Conservation (phyloP, 768 basidiomycete genomes). For the Lepiota venenata region DNA sequence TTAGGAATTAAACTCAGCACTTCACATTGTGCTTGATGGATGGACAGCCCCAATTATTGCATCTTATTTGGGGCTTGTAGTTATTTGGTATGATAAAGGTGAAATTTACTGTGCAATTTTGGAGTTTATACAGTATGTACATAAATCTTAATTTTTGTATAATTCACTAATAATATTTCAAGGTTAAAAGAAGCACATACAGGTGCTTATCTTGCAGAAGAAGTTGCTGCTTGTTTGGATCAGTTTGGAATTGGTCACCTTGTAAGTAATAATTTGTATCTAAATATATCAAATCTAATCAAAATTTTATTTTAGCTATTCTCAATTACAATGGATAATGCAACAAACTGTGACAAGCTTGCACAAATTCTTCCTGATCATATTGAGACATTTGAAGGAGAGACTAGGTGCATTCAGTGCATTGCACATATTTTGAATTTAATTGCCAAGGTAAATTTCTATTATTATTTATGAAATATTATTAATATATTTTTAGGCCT, state of each 20-base stretch:
- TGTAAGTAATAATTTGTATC: too few relatives aligned
- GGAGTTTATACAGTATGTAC: constrained; percentile 29
- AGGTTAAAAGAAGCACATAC: constrained; percentile 21
- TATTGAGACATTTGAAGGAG: constrained; percentile 6
- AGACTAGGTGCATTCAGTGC: constrained; percentile 18
- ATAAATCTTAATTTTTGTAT: constrained; percentile 1
- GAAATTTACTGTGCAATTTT: constrained; percentile 24
- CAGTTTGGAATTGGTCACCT: constrained; percentile 22
- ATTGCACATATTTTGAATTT: constrained; percentile 30
- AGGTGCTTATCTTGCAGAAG: constrained; percentile 22
- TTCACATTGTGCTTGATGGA: constrained; percentile 28
- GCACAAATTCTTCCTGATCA: constrained; percentile 15
- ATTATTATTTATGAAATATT: constrained; percentile 2
- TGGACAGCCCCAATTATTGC: constrained; percentile 25
- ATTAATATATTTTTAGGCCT: constrained; percentile 15
- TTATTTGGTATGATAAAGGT: constrained; percentile 21
- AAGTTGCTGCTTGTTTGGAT: constrained; percentile 17
- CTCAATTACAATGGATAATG: constrained; percentile 25
- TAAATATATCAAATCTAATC: constrained; percentile 13
- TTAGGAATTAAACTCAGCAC: neutral
- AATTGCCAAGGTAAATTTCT: constrained; percentile 29
- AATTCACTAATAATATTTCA: neutral
- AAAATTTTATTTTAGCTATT: constrained; percentile 20
- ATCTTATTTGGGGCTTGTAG: constrained; percentile 23
- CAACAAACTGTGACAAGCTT: constrained; percentile 22